Base-by-base conservation (phyloP, 352 stramenopile genomes). In the Pythium oligandrum region DNA sequence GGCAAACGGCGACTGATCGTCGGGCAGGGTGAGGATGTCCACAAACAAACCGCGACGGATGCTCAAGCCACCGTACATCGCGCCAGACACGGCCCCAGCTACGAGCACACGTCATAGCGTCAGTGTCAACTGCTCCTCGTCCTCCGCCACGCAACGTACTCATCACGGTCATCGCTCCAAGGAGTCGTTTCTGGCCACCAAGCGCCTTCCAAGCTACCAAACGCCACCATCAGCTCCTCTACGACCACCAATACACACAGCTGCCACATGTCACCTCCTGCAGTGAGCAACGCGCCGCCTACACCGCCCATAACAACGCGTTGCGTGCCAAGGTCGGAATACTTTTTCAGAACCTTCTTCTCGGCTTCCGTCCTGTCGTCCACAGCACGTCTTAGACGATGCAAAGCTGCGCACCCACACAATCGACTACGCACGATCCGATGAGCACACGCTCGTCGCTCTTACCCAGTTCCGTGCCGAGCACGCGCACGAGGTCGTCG, bases 401-500 rank as follows among this genome's bases (percentile, higher is more conserved):
- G 46, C 12, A 64, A 48, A 34, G 17, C 26, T 30, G 55, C 2
- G 8, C n/a, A 36, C 8, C 4, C 33, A 46, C 32, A 40, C 3
- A 36, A 40, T 12, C 9, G 12, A 33, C 2, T 10, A 76, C 79
- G 44, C 75, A 88, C 79, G 68, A 74, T 58, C 77, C 77, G 37
- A 90, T 75, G 47, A 73, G 57, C 39, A 76, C 55, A 12, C 50
- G 72, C 38, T 74, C 64, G 46, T 75, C 68, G 40, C 71, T 61
- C 53, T 78, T 75, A 48, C 68, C 51, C 59, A 90, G 71, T 59
- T 90, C 75, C 5, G 52, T 66, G 55, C 71, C 75, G 42, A 90
- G 67, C 62, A 84, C 73, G 56, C 75, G 73, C 53, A 90, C 80
- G 47, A 78, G 73, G 42, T 88, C 75, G 67, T 90, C 79, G 57